phyloP scores from a whole-genome alignment of 140 eudicot species.

The Anethum foeniculum region DNA sequence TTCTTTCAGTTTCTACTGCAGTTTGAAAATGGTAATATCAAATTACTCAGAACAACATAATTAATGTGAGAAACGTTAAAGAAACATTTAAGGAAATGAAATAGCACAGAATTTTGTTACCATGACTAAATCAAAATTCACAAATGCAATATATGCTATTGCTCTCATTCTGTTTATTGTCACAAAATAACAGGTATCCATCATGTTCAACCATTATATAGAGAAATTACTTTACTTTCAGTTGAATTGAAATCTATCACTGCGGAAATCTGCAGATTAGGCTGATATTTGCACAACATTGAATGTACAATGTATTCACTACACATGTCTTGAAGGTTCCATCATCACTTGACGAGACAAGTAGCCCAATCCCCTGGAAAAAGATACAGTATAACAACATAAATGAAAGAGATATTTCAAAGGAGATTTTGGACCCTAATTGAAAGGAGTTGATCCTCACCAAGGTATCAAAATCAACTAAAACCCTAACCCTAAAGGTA shows the following conservation, averaged over 20 bases:
- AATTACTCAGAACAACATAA: background rate
- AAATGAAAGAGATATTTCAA: background rate
- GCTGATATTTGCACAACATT: background rate
- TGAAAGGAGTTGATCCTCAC: background rate
- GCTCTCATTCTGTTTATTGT: background rate
- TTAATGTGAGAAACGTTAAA: background rate
- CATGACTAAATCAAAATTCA: background rate
- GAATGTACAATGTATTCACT: background rate
- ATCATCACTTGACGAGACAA: constrained; percentile 84
- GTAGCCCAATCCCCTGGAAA: constrained; percentile 49
- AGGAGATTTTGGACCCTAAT: background rate
- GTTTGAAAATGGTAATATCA: background rate
- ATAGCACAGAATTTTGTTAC: background rate
- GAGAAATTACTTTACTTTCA: background rate
- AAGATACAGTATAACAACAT: background rate
- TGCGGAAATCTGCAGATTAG: background rate
- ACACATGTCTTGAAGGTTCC: constrained; percentile 46
- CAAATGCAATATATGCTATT: background rate
- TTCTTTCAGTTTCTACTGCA: background rate
- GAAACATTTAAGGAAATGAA: background rate
- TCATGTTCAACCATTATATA: background rate
- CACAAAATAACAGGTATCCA: background rate
- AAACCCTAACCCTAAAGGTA: background rate
- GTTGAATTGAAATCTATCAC: background rate
- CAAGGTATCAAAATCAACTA: background rate